phyloP scores from a whole-genome alignment of 2,329 filamentous ascomycete genomes.

The Rhinocladiella similis region DNA sequence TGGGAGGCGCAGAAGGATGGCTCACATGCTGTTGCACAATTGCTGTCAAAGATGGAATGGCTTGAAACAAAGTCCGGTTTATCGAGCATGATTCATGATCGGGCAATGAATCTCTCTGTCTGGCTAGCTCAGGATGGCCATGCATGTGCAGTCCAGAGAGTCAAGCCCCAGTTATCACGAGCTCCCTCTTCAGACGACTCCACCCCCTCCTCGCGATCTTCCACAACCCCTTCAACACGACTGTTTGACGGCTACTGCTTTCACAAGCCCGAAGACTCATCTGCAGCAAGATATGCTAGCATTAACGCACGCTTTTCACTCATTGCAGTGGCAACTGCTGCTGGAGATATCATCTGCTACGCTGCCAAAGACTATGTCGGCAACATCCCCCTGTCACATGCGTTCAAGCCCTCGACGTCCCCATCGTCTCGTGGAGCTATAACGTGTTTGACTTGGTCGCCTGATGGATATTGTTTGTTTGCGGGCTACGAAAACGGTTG shows the following conservation, averaged over 20 bases:
- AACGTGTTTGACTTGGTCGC: conserved; percentile 79
- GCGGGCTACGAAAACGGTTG: conserved; percentile 90
- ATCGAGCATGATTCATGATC: conserved; percentile 85
- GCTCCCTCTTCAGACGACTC: conserved; percentile 35
- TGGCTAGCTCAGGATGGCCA: conserved; percentile 89
- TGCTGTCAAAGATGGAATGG: conserved; percentile 85
- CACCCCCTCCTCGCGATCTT: conserved; percentile 37
- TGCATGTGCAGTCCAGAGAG: conserved; percentile 85
- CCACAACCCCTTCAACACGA: conserved; percentile 48
- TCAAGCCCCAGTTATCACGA: conserved; percentile 42
- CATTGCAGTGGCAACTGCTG: conserved; percentile 78
- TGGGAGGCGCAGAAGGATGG: conserved; percentile 84
- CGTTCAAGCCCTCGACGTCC: conserved; percentile 69
- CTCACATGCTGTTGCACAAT: conserved; percentile 85
- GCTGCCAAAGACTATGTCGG: conserved; percentile 89
- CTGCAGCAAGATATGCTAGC: conserved; percentile 69
- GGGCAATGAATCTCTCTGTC: conserved; percentile 91
- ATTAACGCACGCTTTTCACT: conserved; percentile 96
- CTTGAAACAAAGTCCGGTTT: conserved; percentile 75
- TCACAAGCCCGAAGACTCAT: conserved; percentile 65
- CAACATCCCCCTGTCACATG: conserved; percentile 85
- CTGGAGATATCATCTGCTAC: conserved; percentile 84
- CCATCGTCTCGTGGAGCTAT: conserved; percentile 66
- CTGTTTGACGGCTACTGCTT: conserved; percentile 92
- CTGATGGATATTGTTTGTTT: conserved; percentile 94